Evolutionary conservation across 2,329 filamentous ascomycete species (phyloP).

Genomic region (Colletotrichum orbiculare): DNA sequence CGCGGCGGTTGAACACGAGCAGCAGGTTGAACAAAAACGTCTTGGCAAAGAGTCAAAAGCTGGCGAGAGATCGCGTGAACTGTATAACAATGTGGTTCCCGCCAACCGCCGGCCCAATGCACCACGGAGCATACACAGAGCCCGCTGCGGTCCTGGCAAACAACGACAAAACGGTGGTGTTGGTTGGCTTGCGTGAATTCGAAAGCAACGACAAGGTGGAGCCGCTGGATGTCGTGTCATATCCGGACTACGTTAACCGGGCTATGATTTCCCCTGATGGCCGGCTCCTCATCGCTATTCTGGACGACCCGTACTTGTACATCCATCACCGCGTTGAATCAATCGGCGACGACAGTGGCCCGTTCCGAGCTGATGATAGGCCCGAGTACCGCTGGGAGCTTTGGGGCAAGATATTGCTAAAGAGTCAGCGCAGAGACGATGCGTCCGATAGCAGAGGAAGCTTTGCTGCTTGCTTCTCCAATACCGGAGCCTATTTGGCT

Average conservation of each 20-base stretch:
- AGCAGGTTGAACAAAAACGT: constrained; percentile 56
- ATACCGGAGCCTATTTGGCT: constrained; percentile 76
- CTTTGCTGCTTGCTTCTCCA: constrained; percentile 83
- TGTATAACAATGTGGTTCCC: constrained; percentile 74
- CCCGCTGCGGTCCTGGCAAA: constrained; percentile 82
- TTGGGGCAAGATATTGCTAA: constrained; percentile 64
- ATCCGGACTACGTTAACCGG: constrained; percentile 91
- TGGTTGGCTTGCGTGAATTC: constrained; percentile 80
- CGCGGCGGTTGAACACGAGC: constrained; percentile 44
- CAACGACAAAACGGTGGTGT: constrained; percentile 88
- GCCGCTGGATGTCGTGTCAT: constrained; percentile 75
- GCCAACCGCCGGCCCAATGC: constrained; percentile 47
- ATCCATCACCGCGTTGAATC: constrained; percentile 73
- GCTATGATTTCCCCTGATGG: constrained; percentile 94
- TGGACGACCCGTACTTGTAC: constrained; percentile 88
- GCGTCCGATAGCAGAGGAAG: constrained; percentile 71
- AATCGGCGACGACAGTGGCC: constrained; percentile 42
- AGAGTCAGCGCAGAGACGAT: constrained; percentile 67
- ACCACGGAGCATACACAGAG: constrained; percentile 55
- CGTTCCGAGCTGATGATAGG: constrained; percentile 41
- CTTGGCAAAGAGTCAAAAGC: constrained; percentile 62
- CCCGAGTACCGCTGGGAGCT: constrained; percentile 61
- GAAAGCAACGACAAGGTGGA: constrained; percentile 56
- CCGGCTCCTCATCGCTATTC: constrained; percentile 81
- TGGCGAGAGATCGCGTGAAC: constrained; percentile 72